Base-by-base conservation (phyloP, 768 basidiomycete species). In the Tulasnella sp. region DNA sequence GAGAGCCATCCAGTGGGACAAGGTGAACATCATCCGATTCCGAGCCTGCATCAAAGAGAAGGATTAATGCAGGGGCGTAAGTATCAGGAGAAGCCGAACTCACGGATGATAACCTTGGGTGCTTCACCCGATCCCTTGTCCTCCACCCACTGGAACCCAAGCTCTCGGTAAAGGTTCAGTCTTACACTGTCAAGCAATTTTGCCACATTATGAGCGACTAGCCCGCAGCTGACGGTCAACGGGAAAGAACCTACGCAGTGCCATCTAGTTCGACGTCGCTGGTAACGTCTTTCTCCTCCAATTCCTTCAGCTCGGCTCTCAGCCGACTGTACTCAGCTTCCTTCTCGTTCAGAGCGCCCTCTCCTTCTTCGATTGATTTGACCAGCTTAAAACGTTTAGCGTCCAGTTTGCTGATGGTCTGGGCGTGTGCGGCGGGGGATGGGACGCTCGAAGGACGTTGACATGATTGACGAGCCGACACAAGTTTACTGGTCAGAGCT, bases 361-460 rank as follows among this genome's bases (percentile, higher is more conserved):
- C 80, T 18, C 37, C 78, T 37, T 80, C 80, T 46, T 79, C 73
- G 70, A 80, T 80, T 29, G 73, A 70, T 75, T 80, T 80, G 18
- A 74, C 72, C 29, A 80, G 72, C 32, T 70, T 75, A 61, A 80
- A 80, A 37, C 79, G 76, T 61, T 71, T 75, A 37, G 55, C 78
- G 75, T 80, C 79, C 32, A 79, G 70, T 29, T 42, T 44, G 26
- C 69, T 77, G 32, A 80, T 80, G n/a, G 74, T 72, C 72, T 80
- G 74, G 35, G 80, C 75, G 48, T 80, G 80, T n/a, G 42, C 70
- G 10, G 67, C 26, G 15, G 69, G 70, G 5, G 79, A 72, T 15
- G 79, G 80, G 10, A 79, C 79, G 48, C 51, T 75, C 13, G 80
- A 37, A n/a, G 80, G 80, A n/a, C 80, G 61, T 32, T 71, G 71